Base-by-base conservation (phyloP, 2,329 filamentous ascomycete species). In the Colletotrichum trifolii region DNA sequence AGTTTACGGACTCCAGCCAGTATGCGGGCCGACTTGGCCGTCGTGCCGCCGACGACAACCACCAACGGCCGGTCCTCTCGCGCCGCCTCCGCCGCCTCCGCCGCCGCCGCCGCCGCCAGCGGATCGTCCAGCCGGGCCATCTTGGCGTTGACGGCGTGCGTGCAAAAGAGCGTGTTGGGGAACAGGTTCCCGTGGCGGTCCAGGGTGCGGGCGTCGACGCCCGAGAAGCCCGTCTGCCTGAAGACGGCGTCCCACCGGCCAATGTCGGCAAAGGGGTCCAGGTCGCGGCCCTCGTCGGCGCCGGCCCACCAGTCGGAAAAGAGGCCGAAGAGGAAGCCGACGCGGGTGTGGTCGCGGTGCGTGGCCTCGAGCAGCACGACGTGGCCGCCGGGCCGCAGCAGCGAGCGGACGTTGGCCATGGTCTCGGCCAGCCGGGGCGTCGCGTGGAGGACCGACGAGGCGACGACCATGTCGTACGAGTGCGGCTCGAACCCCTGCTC, bases 381-480 rank as follows among this genome's bases (percentile, higher is more conserved):
- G 4, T 7, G 11, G 69, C 1, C 78, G 76, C 71, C 69, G 0
- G 75, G 75, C 11, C 70, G 68, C 2, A 80, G 69, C 5, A 78
- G 66, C 48, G 60, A 64, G 8, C 45, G 67, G 2, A 68, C 52
- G 50, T 74, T 71, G 3, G 42, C 49, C 34, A 76, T 38, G 0
- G 74, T 70, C 2, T 50, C 33, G 8, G 69, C 42, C 5, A 74
- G 63, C 3, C 60, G 54, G 8, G 25, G 11, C 1, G 79, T 81
- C 1, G 78, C 77, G 55, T 81, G 77, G 0, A 84, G 66, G 2
- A 79, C 75, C 35, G 73, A 70, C 2, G 73, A 72, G 2, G 77
- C 78, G 34, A 81, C 65, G 15, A 82, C 58, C 6, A 82, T 8
- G 47, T 82, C 80, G 61, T 76, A 81, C 0, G 69, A 68, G 0